Evolutionary conservation across 148 eudicot species (phyloP), one percentile per base, ranked within the genome.

Genomic region (Diospyros kaki): DNA sequence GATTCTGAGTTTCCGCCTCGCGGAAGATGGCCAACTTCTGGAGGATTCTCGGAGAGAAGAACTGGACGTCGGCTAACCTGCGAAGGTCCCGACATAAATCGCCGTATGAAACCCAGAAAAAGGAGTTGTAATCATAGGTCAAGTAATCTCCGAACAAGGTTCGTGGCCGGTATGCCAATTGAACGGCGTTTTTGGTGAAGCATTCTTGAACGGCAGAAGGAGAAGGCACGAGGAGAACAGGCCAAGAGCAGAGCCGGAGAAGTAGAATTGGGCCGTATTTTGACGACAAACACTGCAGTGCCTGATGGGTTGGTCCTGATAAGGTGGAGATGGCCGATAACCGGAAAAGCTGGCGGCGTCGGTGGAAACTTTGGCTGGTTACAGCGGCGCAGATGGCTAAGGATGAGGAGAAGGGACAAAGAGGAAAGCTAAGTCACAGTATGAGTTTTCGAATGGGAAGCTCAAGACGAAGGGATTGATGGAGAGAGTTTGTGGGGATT

Each of bases 261-360:
- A 28, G 39, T 4, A 82, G 7, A 4, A 78, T 18, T 1, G 72
- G 69, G 55, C 81, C 84, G n/a, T 77, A 45, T 5, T 53, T 40
- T 11, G 68, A 40, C 1, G 81, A 58, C 2, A 81, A 15, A 4
- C 18, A 38, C 4, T n/a, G 2, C 3, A 82, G 56, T 8, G 72
- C 39, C 15, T 50, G 17, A 41, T 73, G 75, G 17, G 71, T 11
- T 1, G 73, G 10, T 46, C 17, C 74, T 74, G 8, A 78, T 3
- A 8, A 77, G 76, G 72, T 82, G 69, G 51, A 82, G 52, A 64
- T 82, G 79, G 72, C 84, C 84, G 13, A 82, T 74, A 9, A 82
- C 28, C 14, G 84, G 81, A 42, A 82, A 64, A 39, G 74, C 46
- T 6, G 54, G 51, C 0, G 73, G 76, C 1, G 78, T 58, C 18